Evolutionary conservation across 495 filamentous ascomycete species (phyloP), one percentile per base, ranked within the genome.

Genomic region (Lasiosphaeria hispida): DNA sequence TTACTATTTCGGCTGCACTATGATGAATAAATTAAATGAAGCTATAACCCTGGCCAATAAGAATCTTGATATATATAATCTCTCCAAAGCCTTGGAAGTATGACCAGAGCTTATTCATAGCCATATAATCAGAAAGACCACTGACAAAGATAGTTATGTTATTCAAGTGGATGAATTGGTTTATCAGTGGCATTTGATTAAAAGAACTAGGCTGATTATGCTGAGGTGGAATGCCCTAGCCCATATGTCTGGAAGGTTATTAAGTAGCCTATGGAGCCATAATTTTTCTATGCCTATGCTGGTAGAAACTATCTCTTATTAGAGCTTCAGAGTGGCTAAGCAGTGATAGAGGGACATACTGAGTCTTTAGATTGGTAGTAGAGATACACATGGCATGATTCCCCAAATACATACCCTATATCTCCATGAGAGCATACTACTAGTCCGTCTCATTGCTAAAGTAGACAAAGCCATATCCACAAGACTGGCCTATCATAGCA

Each of bases 71-170:
- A 73, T 98, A 98, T 67, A 95, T 98, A 73, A 98, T 98, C 68
- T 98, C 94, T 48, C 94, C 94, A 68, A 98, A 98, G 54, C 94
- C 94, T 71, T 98, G 94, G 86, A 98, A 98, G 83, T 97, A 98
- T 8, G 92, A 97, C 51, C 94, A 89, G 19, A 98, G 89, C 79
- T 98, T 95, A 71, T 98, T 95, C 79, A 97, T 95, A 55, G 94
- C 97, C 47, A 98, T 95, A 69, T 98, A 98, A 50, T 95, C 94
- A 37, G 92, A 97, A 2, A 98, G 85, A 44, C 94, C 94, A 64
- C 94, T 95, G 58, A 98, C 94, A 67, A 98, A 98, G 59, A 98
- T 95, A 19, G 94, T 98, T 45, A 95, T 98, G 80, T 98, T 98
- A 82, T 98, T 98, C 13, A 95, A 95, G 66, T 98, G 95, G 36